Evolutionary conservation across 2,329 filamentous ascomycete genomes (phyloP).

Genomic region (Epichloe hybrida): DNA sequence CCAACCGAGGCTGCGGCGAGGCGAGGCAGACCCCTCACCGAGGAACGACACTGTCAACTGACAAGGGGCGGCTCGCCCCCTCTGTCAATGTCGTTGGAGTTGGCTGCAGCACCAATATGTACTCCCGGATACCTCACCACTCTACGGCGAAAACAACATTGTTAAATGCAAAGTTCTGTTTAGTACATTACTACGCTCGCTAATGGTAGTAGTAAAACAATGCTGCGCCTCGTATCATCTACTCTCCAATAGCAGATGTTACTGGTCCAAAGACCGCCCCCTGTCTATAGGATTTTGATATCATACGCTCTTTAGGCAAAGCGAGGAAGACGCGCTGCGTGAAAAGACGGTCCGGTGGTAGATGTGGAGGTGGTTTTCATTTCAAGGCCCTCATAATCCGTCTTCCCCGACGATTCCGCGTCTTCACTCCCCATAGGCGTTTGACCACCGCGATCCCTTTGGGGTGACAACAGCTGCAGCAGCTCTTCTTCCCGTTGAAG

Average conservation of each 20-base stretch:
- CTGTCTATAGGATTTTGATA: too few species aligned
- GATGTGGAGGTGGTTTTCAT: neutral
- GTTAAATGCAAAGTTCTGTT: neutral
- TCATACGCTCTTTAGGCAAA: conserved; percentile 26
- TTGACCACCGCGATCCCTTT: neutral
- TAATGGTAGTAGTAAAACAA: neutral
- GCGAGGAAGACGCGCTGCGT: conserved; percentile 45
- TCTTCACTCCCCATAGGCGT: neutral
- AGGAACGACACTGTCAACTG: too few species aligned
- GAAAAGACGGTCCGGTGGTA: conserved; percentile 24
- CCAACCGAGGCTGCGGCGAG: conserved; percentile 7
- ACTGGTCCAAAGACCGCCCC: neutral
- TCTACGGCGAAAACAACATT: neutral
- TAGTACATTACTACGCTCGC: neutral
- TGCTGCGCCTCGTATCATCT: neutral
- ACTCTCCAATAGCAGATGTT: neutral
- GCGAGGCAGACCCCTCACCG: conserved; percentile 1
- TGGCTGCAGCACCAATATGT: neutral
- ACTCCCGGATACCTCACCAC: neutral
- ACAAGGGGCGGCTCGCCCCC: neutral
- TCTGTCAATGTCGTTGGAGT: neutral
- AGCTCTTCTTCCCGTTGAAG: conserved; percentile 1
- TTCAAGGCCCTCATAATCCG: neutral
- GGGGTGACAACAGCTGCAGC: neutral
- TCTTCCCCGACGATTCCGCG: neutral